phyloP scores from a whole-genome alignment of 768 basidiomycete species.

The Lactarius indigo region DNA sequence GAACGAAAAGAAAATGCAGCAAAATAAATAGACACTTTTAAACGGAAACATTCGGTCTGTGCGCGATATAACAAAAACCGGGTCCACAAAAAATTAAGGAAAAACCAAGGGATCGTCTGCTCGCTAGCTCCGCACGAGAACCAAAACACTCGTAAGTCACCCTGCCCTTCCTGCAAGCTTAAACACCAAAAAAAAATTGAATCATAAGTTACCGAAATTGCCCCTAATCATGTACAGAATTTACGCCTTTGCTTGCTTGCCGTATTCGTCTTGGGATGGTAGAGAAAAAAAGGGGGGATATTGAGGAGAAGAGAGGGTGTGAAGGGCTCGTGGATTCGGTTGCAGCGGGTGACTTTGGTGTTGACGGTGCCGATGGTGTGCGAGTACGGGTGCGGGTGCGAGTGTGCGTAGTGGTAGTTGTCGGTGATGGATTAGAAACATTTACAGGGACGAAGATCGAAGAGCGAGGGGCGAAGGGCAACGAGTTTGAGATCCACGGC shows the following conservation, averaged over 20 bases:
- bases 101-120: neutral
- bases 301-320: neutral
- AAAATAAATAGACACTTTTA: slow-evolving; percentile 16
- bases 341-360: neutral
- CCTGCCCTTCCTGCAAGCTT: neutral
- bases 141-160: neutral
- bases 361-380: neutral
- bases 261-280: neutral
- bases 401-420: neutral
- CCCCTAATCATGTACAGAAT: slow-evolving; percentile 6
- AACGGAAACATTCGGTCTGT: neutral
- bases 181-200: neutral
- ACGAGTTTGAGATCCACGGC: neutral
- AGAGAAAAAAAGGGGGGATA: neutral
- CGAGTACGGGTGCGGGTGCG: neutral
- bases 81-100: neutral
- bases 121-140: neutral
- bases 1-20: slow-evolving; percentile 15
- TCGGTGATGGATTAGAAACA: neutral
- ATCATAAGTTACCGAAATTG: slow-evolving; percentile 16
- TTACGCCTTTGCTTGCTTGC: neutral
- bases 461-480: neutral
- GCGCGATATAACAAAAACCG: neutral
- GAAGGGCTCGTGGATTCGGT: neutral
- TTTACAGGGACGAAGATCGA: neutral